Evolutionary conservation across 768 basidiomycete genomes (phyloP).

Genomic region (Pulveroboletus sp.): DNA sequence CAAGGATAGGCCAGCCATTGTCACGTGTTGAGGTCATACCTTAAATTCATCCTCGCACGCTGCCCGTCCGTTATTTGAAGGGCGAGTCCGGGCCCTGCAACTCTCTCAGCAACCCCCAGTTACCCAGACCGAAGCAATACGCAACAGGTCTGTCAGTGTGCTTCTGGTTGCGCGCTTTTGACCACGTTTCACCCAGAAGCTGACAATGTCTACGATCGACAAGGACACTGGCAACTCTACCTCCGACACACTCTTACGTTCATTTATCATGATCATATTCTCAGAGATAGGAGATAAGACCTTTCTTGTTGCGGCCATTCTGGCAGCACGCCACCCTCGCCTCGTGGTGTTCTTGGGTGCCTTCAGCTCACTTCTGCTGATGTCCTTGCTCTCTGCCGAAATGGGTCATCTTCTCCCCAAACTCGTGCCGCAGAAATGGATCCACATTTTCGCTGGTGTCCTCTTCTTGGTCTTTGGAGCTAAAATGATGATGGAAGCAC

Average conservation of each 20-base stretch:
- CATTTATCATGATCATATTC: slow-evolving; percentile 88
- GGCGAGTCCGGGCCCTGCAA: neutral
- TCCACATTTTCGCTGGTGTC: slow-evolving; percentile 68
- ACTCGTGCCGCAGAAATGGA: slow-evolving; percentile 69
- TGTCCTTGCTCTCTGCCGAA: slow-evolving; percentile 93
- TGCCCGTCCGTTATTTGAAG: neutral
- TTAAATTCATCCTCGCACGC: neutral
- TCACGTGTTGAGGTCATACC: too few species aligned
- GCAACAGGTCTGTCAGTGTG: slow-evolving; percentile 1
- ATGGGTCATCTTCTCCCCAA: slow-evolving; percentile 88
- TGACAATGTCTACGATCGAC: slow-evolving; percentile 15
- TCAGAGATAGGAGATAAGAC: slow-evolving; percentile 98
- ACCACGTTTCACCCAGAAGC: slow-evolving; percentile 6
- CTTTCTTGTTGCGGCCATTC: slow-evolving; percentile 83
- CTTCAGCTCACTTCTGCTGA: slow-evolving; percentile 81
- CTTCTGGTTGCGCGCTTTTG: neutral
- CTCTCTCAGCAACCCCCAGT: neutral
- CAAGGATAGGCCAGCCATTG: too few species aligned
- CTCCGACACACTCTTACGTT: slow-evolving; percentile 60
- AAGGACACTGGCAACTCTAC: slow-evolving; percentile 9
- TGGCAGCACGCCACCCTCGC: slow-evolving; percentile 90
- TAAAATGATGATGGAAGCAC: slow-evolving; percentile 86
- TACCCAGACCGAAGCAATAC: neutral
- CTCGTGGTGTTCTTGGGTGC: slow-evolving; percentile 86
- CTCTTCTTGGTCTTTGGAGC: slow-evolving; percentile 90